Evolutionary conservation across 1,284 basidiomycete genomes (phyloP).

Genomic region (Sanghuangporus sanghuang): DNA sequence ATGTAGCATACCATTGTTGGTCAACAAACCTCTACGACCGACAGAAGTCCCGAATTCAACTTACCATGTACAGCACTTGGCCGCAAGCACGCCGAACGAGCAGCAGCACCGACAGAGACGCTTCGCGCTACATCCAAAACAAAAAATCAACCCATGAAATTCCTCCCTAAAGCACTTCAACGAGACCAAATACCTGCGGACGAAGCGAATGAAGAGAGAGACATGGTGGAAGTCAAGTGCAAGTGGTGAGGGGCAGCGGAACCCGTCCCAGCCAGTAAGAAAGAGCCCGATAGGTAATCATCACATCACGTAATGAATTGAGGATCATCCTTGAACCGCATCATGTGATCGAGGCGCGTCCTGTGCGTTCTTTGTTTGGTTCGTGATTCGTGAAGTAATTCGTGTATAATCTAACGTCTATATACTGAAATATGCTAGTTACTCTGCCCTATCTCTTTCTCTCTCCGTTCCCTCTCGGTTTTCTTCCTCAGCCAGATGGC

Average conservation of each 20-base stretch:
- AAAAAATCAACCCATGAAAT: background rate
- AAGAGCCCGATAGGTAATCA: background rate
- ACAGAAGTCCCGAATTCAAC: background rate
- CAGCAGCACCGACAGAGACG: background rate
- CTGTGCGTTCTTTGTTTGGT: background rate
- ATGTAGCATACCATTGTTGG: background rate
- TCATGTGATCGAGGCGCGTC: background rate
- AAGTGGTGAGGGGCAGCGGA: background rate
- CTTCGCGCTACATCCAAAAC: background rate
- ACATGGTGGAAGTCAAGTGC: conserved; percentile 6
- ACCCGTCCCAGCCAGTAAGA: background rate
- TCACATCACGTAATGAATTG: background rate
- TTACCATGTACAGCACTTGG: conserved; percentile 10
- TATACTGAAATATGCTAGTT: background rate
- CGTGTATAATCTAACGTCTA: no score
- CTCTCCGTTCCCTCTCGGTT: conserved; percentile 20
- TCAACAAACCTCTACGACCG: background rate
- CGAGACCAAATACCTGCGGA: conserved; percentile 1
- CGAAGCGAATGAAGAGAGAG: conserved; percentile 7
- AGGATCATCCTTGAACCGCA: background rate
- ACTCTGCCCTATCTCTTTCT: background rate
- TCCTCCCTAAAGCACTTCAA: background rate
- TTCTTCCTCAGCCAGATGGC: conserved; percentile 38
- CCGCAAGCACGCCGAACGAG: conserved; percentile 4
- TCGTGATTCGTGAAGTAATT: no score